Base-by-base conservation (phyloP, 2,329 filamentous ascomycete genomes). In the Pseudogymnoascus sp. region DNA sequence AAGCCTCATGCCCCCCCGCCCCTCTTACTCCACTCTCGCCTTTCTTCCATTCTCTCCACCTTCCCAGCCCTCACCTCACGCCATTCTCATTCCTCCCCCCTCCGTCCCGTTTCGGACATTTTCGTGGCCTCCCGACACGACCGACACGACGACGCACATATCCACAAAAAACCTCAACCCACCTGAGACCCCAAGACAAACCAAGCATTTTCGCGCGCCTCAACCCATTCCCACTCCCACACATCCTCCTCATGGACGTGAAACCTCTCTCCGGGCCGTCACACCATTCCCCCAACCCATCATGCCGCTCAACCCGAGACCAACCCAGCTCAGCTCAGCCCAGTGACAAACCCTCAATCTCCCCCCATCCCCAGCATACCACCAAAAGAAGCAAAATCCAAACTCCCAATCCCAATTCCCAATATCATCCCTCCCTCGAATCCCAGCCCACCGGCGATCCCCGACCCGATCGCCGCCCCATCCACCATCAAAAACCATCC, bases 381-480 rank as follows among this genome's bases (percentile, higher is more conserved):
- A 47, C 22, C 4, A 30, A 50, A 47, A 43, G 11, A 4, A 15
- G n/a, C n/a, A 30, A 7, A 4, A 4, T 11, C 35, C 35, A 2
- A 14, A 50, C 28, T 30, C 39, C 39, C 39, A 25, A 43, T 47
- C 22, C 41, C 41, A 9, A 14, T 7, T 43, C 39, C n/a, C 36
- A 22, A 22, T 22, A 22, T 22, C 22, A 22, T 22, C 22, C 22
- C 22, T 22, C 22, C 22, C 22, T 22, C 22, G 22, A 22, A 22
- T 22, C 22, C 22, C 22, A 22, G 22, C 22, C 22, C 4, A 18
- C 36, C 41, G 41, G 41, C 41, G 41, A 50, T 50, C 41, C 41
- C 41, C 41, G 41, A 50, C 41, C 41, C 41, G 41, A 50, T 50
- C 41, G 41, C 41, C 41, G 41, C 41, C 41, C 41, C 41, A 50